These are phyloP conservation scores for Stachybotrys chartarum DNA, from an alignment of 2,329 filamentous ascomycete genomes.

Conservation along the genomic window DNA sequence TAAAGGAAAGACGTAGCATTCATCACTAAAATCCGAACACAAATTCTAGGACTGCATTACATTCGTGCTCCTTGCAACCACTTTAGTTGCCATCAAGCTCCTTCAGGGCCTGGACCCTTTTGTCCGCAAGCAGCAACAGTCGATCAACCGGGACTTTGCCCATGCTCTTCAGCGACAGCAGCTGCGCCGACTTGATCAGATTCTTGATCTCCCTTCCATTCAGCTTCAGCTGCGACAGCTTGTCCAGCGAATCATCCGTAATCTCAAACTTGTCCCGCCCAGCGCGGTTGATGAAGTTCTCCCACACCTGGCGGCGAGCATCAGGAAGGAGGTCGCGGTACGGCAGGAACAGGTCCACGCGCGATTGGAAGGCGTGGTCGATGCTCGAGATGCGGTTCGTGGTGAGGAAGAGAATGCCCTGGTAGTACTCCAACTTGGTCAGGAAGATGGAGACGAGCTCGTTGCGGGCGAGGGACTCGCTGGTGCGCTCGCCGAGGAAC, in stretches of 20 bases:
- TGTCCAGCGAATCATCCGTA: constrained; percentile 16
- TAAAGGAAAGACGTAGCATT: too few species aligned
- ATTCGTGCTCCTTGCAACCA: too few species aligned
- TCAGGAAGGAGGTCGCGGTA: constrained; percentile 20
- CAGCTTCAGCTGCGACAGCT: constrained; percentile 29
- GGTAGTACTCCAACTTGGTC: constrained; percentile 26
- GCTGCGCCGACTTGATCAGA: constrained; percentile 29
- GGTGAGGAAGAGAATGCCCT: constrained; percentile 29
- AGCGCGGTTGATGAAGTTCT: constrained; percentile 23
- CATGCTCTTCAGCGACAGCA: constrained; percentile 23
- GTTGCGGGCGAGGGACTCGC: constrained; percentile 28
- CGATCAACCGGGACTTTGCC: constrained; percentile 18
- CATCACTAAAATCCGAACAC: too few species aligned
- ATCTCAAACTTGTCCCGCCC: constrained; percentile 18
- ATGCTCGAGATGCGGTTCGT: constrained; percentile 27
- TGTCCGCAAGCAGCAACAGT: constrained; percentile 23
- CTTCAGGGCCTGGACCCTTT: constrained; percentile 14
- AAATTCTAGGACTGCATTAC: too few species aligned
- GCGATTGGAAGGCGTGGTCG: constrained; percentile 28
- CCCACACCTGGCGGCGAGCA: constrained; percentile 25
- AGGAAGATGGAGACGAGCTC: constrained; percentile 30
- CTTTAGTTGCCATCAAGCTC: constrained; percentile 1
- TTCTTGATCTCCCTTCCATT: constrained; percentile 45
- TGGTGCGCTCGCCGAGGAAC: constrained; percentile 27
- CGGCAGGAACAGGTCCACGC: constrained; percentile 20